Conservation (phyloP, 2,329 filamentous ascomycete species). For the Aureobasidium melanogenum region DNA sequence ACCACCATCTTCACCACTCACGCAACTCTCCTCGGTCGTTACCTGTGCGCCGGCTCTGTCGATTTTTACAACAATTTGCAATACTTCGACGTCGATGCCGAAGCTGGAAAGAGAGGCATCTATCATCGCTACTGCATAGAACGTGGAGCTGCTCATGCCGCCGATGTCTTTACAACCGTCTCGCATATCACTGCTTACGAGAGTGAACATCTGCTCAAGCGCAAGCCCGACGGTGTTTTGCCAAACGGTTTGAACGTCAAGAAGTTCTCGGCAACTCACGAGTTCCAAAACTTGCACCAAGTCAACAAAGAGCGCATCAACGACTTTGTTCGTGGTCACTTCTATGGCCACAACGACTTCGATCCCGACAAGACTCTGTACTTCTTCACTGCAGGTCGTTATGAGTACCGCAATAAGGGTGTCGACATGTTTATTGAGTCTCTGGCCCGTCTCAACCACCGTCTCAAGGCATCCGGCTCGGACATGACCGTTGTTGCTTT, state of each 20-base stretch:
- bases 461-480: conserved; percentile 73
- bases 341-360: conserved; percentile 97
- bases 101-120: conserved; percentile 95
- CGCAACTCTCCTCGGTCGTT: conserved; percentile 87
- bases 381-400: conserved; percentile 93
- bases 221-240: conserved; percentile 91
- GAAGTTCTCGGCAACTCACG: conserved; percentile 96
- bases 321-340: conserved; percentile 95
- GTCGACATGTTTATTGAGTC: conserved; percentile 99
- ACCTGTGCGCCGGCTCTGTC: conserved; percentile 92
- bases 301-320: conserved; percentile 96
- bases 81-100: conserved; percentile 89
- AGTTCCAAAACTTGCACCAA: conserved; percentile 97
- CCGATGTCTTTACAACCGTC: conserved; percentile 96
- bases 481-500: conserved; percentile 95
- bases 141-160: conserved; percentile 79
- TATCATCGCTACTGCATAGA: conserved; percentile 99
- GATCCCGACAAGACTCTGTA: conserved; percentile 95
- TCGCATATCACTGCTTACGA: conserved; percentile 98
- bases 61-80: conserved; percentile 99
- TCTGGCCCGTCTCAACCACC: conserved; percentile 85
- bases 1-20: conserved; percentile 99
- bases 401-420: conserved; percentile 97
- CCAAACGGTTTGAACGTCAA: conserved; percentile 97
- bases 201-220: conserved; percentile 86